Evolutionary conservation across 371 early-diverging fungal genomes (phyloP).

Genomic region (Apophysomyces elegans): DNA sequence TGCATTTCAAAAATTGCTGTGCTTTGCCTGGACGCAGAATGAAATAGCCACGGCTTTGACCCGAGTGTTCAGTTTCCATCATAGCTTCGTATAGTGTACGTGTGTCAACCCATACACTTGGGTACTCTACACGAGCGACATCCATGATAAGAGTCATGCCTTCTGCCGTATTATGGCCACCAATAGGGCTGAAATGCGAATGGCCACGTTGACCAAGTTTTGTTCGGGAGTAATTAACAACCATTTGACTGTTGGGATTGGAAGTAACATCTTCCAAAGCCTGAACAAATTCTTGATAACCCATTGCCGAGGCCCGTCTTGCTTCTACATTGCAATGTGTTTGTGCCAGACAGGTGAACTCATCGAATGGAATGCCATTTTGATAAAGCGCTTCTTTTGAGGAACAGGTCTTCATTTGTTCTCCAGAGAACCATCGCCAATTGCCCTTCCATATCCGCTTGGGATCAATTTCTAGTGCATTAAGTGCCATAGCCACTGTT

Average conservation of each 20-base stretch:
- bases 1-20: neutral
- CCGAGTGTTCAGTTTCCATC: conserved; percentile 68
- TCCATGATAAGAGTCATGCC: conserved; percentile 83
- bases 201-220: conserved; percentile 77
- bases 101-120: conserved; percentile 76
- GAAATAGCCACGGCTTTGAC: conserved; percentile 82
- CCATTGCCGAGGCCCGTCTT: conserved; percentile 60
- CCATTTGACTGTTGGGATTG: conserved; percentile 76
- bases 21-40: conserved; percentile 43
- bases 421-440: conserved; percentile 85
- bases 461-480: conserved; percentile 91
- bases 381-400: conserved; percentile 70
- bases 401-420: conserved; percentile 82
- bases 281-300: conserved; percentile 70
- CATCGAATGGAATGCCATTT: conserved; percentile 85
- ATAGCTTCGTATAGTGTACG: conserved; percentile 73
- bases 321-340: conserved; percentile 79
- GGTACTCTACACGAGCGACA: conserved; percentile 76
- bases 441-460: conserved; percentile 90
- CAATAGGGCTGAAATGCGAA: conserved; percentile 64
- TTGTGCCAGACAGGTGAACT: conserved; percentile 83
- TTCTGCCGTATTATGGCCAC: conserved; percentile 63
- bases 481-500: conserved; percentile 86
- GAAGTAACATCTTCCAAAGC: conserved; percentile 72
- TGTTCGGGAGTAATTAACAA: conserved; percentile 79